A percentile compares a stretch with the other conserved stretches of the same genome.
These are phyloP conservation scores for Penicillium digitatum DNA, from an alignment of 2,329 filamentous ascomycete genomes.

Conservation along the genomic window DNA sequence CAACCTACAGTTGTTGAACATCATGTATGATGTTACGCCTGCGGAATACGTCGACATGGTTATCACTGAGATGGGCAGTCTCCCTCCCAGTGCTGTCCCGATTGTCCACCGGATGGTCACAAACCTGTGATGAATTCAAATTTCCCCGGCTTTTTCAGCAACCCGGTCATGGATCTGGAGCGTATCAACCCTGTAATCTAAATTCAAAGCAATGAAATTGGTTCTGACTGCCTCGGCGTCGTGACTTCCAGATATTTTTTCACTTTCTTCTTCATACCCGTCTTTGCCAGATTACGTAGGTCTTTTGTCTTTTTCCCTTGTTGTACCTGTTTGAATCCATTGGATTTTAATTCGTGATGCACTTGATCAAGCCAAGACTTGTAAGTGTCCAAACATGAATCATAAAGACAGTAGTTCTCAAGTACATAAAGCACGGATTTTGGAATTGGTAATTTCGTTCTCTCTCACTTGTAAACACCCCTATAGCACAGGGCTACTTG, in stretches of 20 bases:
- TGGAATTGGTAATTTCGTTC: too few species aligned
- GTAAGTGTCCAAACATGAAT: too few species aligned
- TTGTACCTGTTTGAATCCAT: not conserved
- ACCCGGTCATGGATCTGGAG: not conserved
- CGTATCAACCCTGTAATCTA: constrained; percentile 2
- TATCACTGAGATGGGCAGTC: constrained; percentile 82
- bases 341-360: not conserved
- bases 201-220: constrained; percentile 1
- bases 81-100: constrained; percentile 81
- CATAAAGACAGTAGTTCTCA: too few species aligned
- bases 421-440: too few species aligned
- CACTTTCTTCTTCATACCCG: not conserved
- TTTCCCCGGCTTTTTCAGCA: not conserved
- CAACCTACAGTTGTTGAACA: constrained; percentile 61
- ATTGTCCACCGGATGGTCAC: constrained; percentile 61
- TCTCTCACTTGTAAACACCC: too few species aligned
- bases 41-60: constrained; percentile 83
- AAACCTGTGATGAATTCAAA: constrained; percentile 29
- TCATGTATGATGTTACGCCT: constrained; percentile 90
- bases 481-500: too few species aligned
- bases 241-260: not conserved
- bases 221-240: not conserved
- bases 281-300: too few species aligned
- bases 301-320: not conserved
- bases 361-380: too few species aligned